Conservation (phyloP, 495 filamentous ascomycete species). For the Penicillium maclennaniae region DNA sequence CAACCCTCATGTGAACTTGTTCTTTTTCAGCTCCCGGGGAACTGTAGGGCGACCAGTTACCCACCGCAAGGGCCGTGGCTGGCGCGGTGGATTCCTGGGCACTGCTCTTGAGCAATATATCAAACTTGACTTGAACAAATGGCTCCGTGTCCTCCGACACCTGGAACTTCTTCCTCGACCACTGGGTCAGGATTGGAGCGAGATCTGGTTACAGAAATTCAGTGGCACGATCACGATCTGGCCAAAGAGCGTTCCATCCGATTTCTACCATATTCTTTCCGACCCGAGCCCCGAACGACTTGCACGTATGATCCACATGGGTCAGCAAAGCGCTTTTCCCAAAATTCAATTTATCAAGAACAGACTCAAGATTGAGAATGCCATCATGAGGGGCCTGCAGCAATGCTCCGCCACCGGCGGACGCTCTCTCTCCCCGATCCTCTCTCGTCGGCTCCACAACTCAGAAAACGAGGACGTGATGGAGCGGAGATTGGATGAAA, state of each 20-base stretch:
- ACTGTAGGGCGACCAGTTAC: slow-evolving; percentile 90
- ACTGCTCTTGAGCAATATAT: slow-evolving; percentile 91
- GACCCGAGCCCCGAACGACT: slow-evolving; percentile 74
- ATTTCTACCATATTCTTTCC: slow-evolving; percentile 81
- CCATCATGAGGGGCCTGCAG: slow-evolving; percentile 71
- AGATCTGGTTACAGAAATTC: slow-evolving; percentile 94
- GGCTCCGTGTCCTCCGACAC: slow-evolving; percentile 89
- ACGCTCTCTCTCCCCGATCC: slow-evolving; percentile 24
- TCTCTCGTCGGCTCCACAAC: slow-evolving; percentile 23
- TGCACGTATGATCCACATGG: slow-evolving; percentile 81
- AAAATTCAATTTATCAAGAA: slow-evolving; percentile 89
- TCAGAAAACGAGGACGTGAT: slow-evolving; percentile 24
- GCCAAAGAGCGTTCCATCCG: slow-evolving; percentile 68
- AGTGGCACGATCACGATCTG: slow-evolving; percentile 94
- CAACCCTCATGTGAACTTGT: slow-evolving; percentile 95
- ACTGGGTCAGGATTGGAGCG: slow-evolving; percentile 92
- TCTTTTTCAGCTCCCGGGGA: slow-evolving; percentile 94
- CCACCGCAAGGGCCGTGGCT: slow-evolving; percentile 87
- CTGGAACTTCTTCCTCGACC: slow-evolving; percentile 86
- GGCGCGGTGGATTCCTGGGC: slow-evolving; percentile 92
- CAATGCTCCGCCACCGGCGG: slow-evolving; percentile 40
- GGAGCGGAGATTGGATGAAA: slow-evolving; percentile 29
- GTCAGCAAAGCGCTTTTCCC: slow-evolving; percentile 81
- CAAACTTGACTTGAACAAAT: slow-evolving; percentile 92
- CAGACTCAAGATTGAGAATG: slow-evolving; percentile 72